Base-by-base conservation (phyloP, 2,329 filamentous ascomycete genomes). In the Zasmidium cellare region DNA sequence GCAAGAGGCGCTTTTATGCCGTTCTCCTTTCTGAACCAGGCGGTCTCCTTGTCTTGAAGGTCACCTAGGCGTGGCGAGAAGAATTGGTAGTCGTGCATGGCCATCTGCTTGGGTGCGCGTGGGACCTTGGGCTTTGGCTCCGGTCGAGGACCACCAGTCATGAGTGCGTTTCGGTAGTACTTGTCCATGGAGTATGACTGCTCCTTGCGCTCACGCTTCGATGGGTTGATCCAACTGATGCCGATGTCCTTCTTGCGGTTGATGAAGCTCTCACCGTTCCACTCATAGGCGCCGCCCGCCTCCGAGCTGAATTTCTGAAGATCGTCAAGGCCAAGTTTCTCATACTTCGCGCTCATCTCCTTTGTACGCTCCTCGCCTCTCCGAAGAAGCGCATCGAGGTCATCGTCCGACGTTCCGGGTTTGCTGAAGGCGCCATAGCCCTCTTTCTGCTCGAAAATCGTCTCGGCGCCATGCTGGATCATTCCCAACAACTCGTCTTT, bases 131-230 rank as follows among this genome's bases (percentile, higher is more conserved):
- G 92, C 75, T 97, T 97, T 23, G 90, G 84, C 61, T 97, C 92
- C 41, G 91, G 87, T 22, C 87, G 88, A 47, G 87, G 84, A 35
- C 88, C 86, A 74, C 91, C 87, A 53, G 90, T 94, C 67, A 90
- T 89, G 70, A 99, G 84, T 9, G 92, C 91, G 69, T 96, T 88
- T 65, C 93, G 89, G 77, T 97, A 99, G 78, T 99, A 99, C 75
- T 97, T 96, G 74, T 99, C 96, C 80, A 99, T 96, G 0, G 93
- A 97, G 74, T 99, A 99, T 3, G 91, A 92, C 72, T 97, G 92
- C 71, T 97, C 93, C 75, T 97, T 99, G 69, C 94, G 90, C 78
- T 99, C 96, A 75, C 94, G 92, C 81, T 99, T 99, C 16, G 93
- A 87, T 1, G 94, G 96, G 69, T 99, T 96, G 78, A 99, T 99